A percentile compares a stretch with the other conserved stretches of the same genome.
Conservation (phyloP, 1,284 basidiomycete genomes). For the Leccinum fallax region DNA sequence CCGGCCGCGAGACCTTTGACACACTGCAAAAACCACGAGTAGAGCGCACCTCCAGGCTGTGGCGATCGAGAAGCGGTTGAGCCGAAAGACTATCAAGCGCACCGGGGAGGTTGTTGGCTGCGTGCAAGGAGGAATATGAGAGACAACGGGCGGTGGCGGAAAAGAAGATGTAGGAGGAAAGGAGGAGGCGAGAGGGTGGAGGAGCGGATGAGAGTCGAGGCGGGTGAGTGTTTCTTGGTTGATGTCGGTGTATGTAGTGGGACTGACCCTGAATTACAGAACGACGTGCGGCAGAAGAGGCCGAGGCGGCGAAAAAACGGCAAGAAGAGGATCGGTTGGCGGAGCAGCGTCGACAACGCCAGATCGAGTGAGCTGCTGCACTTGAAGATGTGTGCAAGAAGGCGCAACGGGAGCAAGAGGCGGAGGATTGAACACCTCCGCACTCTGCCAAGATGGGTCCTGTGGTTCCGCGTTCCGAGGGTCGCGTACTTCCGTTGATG, state of each 20-base stretch:
- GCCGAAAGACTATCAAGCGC: conserved; percentile 68
- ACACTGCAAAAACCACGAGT: conserved; percentile 61
- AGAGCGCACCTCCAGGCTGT: conserved; percentile 59
- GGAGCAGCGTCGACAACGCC: conserved; percentile 61
- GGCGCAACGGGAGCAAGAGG: conserved; percentile 81
- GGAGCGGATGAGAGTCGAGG: conserved; percentile 35
- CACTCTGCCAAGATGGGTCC: too few relatives aligned
- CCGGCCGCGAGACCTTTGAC: conserved; percentile 78
- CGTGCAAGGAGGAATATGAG: too few relatives aligned
- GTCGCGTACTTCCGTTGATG: neutral
- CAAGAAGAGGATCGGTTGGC: conserved; percentile 61
- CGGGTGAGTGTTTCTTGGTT: conserved; percentile 31
- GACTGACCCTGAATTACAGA: conserved; percentile 38
- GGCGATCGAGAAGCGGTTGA: conserved; percentile 78
- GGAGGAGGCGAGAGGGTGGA: conserved; percentile 53
- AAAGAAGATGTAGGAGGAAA: conserved; percentile 53
- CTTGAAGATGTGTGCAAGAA: conserved; percentile 58
- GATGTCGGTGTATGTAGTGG: conserved; percentile 36
- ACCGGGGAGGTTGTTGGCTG: conserved; percentile 31
- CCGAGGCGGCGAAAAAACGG: conserved; percentile 56
- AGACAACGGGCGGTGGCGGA: conserved; percentile 50
- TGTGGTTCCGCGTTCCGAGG: too few relatives aligned
- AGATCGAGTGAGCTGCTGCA: conserved; percentile 65
- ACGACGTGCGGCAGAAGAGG: conserved; percentile 57
- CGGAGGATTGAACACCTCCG: too few relatives aligned